Percentiles rank a stretch among this genome's conserved stretches.
phyloP scores from a whole-genome alignment of 129 eudicot species.

The Erigeron canadensis region DNA sequence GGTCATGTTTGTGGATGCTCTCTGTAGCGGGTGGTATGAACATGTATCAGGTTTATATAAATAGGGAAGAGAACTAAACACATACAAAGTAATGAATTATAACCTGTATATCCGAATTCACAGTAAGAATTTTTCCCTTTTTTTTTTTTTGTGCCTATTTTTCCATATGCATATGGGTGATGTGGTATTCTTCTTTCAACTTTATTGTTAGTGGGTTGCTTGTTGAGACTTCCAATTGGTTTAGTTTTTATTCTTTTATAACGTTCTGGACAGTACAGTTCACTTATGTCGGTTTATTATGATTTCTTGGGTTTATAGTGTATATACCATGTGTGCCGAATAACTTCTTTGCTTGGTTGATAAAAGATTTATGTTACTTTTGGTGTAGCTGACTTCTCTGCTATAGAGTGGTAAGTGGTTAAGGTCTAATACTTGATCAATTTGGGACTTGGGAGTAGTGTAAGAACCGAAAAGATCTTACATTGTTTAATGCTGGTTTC shows the following conservation, averaged over 20 bases:
- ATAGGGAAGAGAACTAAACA: not conserved
- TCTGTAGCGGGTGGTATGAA: not conserved
- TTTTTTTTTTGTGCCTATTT: not conserved
- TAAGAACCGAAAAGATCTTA: not conserved
- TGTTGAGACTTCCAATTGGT: no score
- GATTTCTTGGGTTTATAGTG: not conserved
- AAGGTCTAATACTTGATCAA: not conserved
- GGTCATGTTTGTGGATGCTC: no score
- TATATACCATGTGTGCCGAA: not conserved
- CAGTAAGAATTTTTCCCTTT: not conserved
- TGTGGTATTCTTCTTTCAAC: no score
- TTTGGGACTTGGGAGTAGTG: not conserved
- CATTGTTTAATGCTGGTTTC: not conserved
- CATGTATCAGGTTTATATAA: not conserved
- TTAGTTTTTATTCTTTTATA: no score
- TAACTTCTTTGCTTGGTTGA: slow-evolving; percentile 6
- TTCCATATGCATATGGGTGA: not conserved
- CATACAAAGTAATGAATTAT: not conserved
- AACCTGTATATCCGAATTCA: not conserved
- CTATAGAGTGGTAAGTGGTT: not conserved
- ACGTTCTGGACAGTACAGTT: no score
- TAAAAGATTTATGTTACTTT: slow-evolving; percentile 2
- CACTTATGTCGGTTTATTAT: not conserved
- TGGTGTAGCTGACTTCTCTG: not conserved
- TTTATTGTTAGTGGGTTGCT: no score